Conservation (phyloP, 2,329 filamentous ascomycete species). For the Aureobasidium sp. region DNA sequence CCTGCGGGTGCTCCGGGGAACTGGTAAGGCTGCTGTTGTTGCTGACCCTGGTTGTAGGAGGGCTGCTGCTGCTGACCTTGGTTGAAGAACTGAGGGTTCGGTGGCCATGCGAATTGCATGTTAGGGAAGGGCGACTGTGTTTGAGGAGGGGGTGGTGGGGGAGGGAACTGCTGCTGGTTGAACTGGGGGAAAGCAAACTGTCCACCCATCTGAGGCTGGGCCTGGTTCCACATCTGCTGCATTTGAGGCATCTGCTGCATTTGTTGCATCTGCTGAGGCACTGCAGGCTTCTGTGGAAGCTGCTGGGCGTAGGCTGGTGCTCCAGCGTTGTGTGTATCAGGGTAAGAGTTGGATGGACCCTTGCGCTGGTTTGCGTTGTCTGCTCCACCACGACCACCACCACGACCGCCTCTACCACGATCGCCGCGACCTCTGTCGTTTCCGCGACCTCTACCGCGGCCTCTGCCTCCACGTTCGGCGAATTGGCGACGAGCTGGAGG, state of each 20-base stretch:
- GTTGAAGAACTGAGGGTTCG: constrained; percentile 10
- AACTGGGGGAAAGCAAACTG: constrained; percentile 9
- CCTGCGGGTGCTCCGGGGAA: constrained; percentile 14
- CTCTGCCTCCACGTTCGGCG: constrained; percentile 24
- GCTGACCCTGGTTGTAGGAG: constrained; percentile 5
- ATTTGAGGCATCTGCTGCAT: constrained; percentile 8
- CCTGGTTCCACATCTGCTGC: constrained; percentile 2
- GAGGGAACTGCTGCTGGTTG: constrained; percentile 16
- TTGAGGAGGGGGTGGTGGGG: constrained; percentile 10
- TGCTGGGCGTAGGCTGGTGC: constrained; percentile 7
- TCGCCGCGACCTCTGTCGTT: constrained; percentile 21
- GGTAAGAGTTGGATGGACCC: constrained; percentile 17
- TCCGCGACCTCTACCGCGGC: constrained; percentile 20
- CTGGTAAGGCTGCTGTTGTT: not conserved
- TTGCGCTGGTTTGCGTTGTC: constrained; percentile 13
- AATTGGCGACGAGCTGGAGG: constrained; percentile 31
- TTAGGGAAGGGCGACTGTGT: not conserved
- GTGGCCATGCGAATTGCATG: constrained; percentile 10
- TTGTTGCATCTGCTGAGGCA: constrained; percentile 1
- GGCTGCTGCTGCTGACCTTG: constrained; percentile 6
- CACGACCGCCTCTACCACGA: constrained; percentile 24
- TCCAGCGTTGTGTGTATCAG: constrained; percentile 19
- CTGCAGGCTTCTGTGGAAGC: constrained; percentile 16
- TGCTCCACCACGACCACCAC: constrained; percentile 18
- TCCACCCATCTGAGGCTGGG: not conserved